These are phyloP conservation scores for Earliella scabrosa DNA, from an alignment of 1,284 basidiomycete genomes.

Conservation along the genomic window DNA sequence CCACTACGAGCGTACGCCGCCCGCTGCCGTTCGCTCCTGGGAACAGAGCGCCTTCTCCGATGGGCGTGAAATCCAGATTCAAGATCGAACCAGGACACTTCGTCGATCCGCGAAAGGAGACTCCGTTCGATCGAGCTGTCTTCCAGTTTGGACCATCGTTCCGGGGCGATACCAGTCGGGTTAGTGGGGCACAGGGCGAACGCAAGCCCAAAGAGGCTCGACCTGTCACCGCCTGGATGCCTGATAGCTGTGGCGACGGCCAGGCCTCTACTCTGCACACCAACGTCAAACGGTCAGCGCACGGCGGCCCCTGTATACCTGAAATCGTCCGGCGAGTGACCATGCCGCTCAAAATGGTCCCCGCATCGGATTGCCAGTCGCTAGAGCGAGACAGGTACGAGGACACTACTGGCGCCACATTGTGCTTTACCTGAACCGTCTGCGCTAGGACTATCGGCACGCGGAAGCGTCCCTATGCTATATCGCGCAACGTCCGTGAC, in stretches of 20 bases:
- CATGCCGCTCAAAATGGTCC: neutral
- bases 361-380: neutral
- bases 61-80: neutral
- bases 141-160: constrained; percentile 9
- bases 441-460: too few relatives aligned
- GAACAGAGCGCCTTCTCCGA: constrained; percentile 8
- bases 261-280: neutral
- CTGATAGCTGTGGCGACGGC: neutral
- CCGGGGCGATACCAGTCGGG: too few relatives aligned
- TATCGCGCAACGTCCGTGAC: too few relatives aligned
- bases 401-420: neutral
- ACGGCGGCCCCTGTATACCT: neutral
- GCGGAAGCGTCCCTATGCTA: too few relatives aligned
- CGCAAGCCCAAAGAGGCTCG: neutral
- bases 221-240: constrained; percentile 16
- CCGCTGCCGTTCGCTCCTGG: constrained; percentile 27
- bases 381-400: neutral
- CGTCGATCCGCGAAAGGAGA: constrained; percentile 20
- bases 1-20: constrained; percentile 16
- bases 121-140: constrained; percentile 1
- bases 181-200: too few relatives aligned
- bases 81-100: constrained; percentile 15
- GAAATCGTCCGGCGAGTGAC: neutral
- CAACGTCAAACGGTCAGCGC: neutral
- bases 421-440: neutral